Base-by-base conservation (phyloP, 768 basidiomycete genomes). In the Serendipita indica region DNA sequence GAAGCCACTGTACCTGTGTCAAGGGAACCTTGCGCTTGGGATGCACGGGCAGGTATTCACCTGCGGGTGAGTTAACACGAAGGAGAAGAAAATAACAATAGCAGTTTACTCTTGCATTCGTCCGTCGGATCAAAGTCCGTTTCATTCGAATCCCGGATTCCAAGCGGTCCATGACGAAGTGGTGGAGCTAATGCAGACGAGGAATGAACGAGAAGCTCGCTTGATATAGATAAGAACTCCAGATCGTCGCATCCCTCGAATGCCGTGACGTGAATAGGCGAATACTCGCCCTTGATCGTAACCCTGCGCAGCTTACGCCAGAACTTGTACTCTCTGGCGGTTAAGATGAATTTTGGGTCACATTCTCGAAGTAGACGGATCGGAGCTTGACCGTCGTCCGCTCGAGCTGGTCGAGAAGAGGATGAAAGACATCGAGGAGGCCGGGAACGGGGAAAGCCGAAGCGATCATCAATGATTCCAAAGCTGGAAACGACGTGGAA, bases 391-490 rank as follows among this genome's bases (percentile, higher is more conserved):
- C 22, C 12, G 16, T 16, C 13, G 45, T n/a, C 12, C 12, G 12
- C 13, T 46, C 25, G 45, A 46, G 12, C 14, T 16, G 45, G 14
- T 16, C 27, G 14, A 46, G 25, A 12, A 46, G 45, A 16, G 12
- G 12, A 27, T 10, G 22, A 27, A 46, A 46, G 25, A 22, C 45
- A 14, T 16, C 12, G 45, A 46, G 13, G 12, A 46, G 25, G 14
- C 45, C 45, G 12, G 45, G 25, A 16, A 46, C 13, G 22, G 45
- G 45, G 13, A 46, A 10, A 12, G 45, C 45, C 12, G 45, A 46
- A 14, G 45, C 45, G 25, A 46, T 46, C 45, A 46, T 46, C 45
- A 46, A 27, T 20, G 45, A 46, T 27, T 46, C 45, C 12, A 46
- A 22, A 12, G 45, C 14, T 13, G 12, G 13, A 27, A 46, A 46